Conservation (phyloP, 2,329 filamentous ascomycete genomes). For the Exophiala phaeomuriformis region DNA sequence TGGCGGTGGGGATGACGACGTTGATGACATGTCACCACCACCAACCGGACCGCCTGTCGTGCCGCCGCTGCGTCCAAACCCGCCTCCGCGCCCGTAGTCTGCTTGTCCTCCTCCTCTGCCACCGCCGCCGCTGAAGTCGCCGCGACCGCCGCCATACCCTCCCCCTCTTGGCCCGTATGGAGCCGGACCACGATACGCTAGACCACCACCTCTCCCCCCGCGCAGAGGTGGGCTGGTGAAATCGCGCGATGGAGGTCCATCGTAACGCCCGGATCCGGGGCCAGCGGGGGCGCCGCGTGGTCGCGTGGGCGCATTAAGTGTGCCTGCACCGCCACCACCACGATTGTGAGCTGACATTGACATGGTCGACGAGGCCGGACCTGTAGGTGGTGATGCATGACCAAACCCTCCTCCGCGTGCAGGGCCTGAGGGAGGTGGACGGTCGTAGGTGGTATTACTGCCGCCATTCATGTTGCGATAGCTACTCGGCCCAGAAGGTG, state of each 20-base stretch:
- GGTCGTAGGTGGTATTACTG: conserved; percentile 19
- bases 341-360: conserved; percentile 34
- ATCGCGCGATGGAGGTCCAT: conserved; percentile 27
- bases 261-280: conserved; percentile 26
- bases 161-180: conserved; percentile 31
- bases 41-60: not conserved
- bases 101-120: not conserved
- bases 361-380: conserved; percentile 34
- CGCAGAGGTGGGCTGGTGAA: conserved; percentile 32
- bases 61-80: conserved; percentile 21
- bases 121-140: conserved; percentile 3
- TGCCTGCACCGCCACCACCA: conserved; percentile 35
- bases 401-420: conserved; percentile 23
- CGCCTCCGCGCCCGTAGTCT: not conserved
- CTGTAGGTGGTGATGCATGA: conserved; percentile 32
- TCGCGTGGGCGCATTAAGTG: conserved; percentile 43
- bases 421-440: conserved; percentile 29
- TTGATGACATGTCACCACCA: conserved; percentile 17
- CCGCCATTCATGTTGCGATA: conserved; percentile 17
- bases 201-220: conserved; percentile 24
- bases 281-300: conserved; percentile 37
- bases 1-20: conserved; percentile 26
- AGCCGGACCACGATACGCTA: conserved; percentile 31
- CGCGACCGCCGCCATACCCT: conserved; percentile 11
- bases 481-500: conserved; percentile 23